Conservation (phyloP, 148 eudicot genomes). For the Simmondsia chinensis region DNA sequence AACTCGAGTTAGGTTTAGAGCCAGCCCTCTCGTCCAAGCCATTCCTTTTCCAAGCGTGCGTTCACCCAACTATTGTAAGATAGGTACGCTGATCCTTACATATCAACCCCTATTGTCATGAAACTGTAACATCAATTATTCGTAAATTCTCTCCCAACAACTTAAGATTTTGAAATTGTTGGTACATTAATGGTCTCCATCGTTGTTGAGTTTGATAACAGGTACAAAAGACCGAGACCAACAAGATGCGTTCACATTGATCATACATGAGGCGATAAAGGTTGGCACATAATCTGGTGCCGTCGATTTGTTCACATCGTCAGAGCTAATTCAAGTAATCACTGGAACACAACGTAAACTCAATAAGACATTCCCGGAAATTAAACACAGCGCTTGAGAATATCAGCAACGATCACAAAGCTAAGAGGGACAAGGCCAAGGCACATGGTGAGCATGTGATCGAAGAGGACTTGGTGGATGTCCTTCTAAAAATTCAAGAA, state of each 20-base stretch:
- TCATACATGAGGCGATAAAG: slow-evolving; percentile 4
- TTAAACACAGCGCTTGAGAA: slow-evolving; percentile 11
- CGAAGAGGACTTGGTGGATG: slow-evolving; percentile 18
- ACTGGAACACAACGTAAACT: slow-evolving; percentile 11
- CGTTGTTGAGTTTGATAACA: slow-evolving; percentile 15
- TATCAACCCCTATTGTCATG: no score
- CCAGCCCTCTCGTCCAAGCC: no score
- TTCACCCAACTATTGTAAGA: no score
- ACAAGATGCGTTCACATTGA: slow-evolving; percentile 6
- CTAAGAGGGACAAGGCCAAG: not conserved
- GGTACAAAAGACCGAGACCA: slow-evolving; percentile 15
- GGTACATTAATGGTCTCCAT: no score
- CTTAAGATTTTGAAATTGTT: no score
- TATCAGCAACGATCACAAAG: slow-evolving; percentile 18
- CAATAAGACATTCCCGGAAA: not conserved
- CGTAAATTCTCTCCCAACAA: no score
- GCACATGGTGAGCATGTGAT: not conserved
- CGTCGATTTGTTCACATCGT: slow-evolving; percentile 24
- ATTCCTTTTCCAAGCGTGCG: no score
- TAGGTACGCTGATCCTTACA: no score
- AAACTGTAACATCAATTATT: no score
- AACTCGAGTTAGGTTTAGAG: no score
- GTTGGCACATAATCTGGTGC: slow-evolving; percentile 12
- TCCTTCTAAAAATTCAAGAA: slow-evolving; percentile 15
- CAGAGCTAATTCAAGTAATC: slow-evolving; percentile 8